Percentiles rank a stretch among this genome's conserved stretches.
These are phyloP conservation scores for Trichoderma arundinaceum DNA, from an alignment of 2,329 filamentous ascomycete genomes.

Conservation along the genomic window DNA sequence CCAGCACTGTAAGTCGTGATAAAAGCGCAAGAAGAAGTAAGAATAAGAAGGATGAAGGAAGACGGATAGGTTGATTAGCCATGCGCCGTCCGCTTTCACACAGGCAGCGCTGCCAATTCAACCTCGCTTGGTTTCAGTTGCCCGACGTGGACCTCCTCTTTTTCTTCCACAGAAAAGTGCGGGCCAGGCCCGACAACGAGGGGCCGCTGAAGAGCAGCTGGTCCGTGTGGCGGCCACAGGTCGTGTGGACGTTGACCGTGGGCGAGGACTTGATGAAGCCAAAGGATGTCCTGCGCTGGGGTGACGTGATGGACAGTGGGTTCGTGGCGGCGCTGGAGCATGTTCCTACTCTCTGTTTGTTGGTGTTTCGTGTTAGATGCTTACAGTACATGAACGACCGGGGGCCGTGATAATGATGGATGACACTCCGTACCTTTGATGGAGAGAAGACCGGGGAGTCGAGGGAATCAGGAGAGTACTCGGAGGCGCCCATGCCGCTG, in stretches of 20 bases:
- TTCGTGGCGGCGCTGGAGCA: conserved; percentile 19
- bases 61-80: neutral
- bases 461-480: conserved; percentile 4
- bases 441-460: conserved; percentile 23
- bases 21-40: neutral
- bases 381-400: neutral
- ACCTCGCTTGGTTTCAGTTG: conserved; percentile 16
- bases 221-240: conserved; percentile 61
- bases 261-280: conserved; percentile 46
- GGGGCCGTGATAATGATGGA: neutral
- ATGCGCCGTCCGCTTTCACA: conserved; percentile 8
- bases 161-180: conserved; percentile 33
- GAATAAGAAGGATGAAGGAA: neutral
- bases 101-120: neutral
- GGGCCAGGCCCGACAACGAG: conserved; percentile 52
- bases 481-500: neutral
- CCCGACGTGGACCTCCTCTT: conserved; percentile 4
- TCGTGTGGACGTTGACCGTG: conserved; percentile 58
- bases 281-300: conserved; percentile 42
- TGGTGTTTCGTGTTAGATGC: neutral
- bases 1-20: conserved; percentile 29
- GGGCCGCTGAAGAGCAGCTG: conserved; percentile 59
- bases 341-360: conserved; percentile 29
- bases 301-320: conserved; percentile 25
- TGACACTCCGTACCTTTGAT: conserved; percentile 21